Evolutionary conservation across 2,329 filamentous ascomycete species (phyloP).

Genomic region (Botrytis fragariae): DNA sequence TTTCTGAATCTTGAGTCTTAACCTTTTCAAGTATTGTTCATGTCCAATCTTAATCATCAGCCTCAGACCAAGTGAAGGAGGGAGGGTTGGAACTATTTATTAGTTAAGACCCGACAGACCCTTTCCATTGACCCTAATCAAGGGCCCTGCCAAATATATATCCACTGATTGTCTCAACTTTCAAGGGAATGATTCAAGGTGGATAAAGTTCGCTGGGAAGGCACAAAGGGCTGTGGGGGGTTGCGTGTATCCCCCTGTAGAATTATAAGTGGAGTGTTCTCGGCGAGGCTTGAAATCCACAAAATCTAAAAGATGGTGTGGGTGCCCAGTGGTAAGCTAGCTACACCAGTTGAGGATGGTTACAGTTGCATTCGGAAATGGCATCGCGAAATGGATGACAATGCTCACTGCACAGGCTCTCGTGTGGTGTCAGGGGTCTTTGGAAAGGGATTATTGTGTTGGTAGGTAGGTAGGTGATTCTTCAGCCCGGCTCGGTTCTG

Average conservation of each 20-base stretch:
- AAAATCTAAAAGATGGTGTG: constrained; percentile 4
- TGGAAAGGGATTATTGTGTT: constrained; percentile 8
- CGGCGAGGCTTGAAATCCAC: constrained; percentile 11
- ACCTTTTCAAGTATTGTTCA: neutral
- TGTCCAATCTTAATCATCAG: neutral
- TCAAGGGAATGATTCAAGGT: constrained; percentile 2
- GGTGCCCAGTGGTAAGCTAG: neutral
- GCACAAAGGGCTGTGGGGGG: constrained; percentile 5
- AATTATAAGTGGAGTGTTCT: neutral
- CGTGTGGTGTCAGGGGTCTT: constrained; percentile 12
- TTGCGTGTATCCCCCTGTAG: constrained; percentile 9
- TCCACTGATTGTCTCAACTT: neutral
- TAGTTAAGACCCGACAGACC: neutral
- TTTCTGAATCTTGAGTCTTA: neutral
- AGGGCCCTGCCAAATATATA: neutral
- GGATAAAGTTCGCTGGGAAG: constrained; percentile 8
- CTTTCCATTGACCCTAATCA: neutral
- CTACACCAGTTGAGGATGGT: constrained; percentile 14
- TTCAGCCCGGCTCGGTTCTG: constrained; percentile 13
- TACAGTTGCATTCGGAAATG: constrained; percentile 21
- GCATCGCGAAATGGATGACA: constrained; percentile 17
- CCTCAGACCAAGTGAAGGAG: neutral
- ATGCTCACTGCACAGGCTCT: constrained; percentile 14
- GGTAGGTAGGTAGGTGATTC: neutral
- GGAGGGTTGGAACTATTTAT: neutral